phyloP scores from a whole-genome alignment of 2,329 filamentous ascomycete genomes.

The Penicillium sp. region DNA sequence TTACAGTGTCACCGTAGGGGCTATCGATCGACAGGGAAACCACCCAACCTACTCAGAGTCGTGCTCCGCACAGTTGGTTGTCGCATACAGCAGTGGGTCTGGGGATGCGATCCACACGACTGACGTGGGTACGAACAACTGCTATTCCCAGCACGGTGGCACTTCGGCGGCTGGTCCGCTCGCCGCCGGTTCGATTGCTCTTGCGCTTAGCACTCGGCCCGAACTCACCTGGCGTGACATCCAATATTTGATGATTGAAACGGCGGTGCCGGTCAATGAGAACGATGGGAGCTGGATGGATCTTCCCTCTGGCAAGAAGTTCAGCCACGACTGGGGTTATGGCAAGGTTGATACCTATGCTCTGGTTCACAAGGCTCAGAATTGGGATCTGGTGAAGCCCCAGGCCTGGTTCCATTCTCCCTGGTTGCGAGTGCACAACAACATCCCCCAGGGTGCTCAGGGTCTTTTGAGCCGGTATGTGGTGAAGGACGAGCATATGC shows the following conservation, averaged over 20 bases:
- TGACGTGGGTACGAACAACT: slow-evolving; percentile 83
- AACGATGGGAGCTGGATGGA: slow-evolving; percentile 79
- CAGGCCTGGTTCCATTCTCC: slow-evolving; percentile 95
- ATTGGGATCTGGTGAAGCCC: slow-evolving; percentile 87
- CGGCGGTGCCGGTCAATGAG: slow-evolving; percentile 78
- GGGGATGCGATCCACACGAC: slow-evolving; percentile 94
- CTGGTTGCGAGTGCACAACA: slow-evolving; percentile 87
- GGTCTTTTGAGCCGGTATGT: slow-evolving; percentile 82
- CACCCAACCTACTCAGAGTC: slow-evolving; percentile 97
- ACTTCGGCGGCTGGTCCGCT: slow-evolving; percentile 95
- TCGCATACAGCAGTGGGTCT: slow-evolving; percentile 93
- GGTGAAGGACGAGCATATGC: slow-evolving; percentile 80
- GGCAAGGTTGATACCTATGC: slow-evolving; percentile 91
- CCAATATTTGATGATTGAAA: slow-evolving; percentile 87
- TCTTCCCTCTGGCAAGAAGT: slow-evolving; percentile 81
- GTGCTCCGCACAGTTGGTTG: slow-evolving; percentile 92
- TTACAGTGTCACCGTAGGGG: slow-evolving; percentile 96
- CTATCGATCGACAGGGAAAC: slow-evolving; percentile 82
- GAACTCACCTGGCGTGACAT: slow-evolving; percentile 93
- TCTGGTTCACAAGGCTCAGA: slow-evolving; percentile 83
- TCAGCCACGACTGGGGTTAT: slow-evolving; percentile 93
- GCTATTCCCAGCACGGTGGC: slow-evolving; percentile 83
- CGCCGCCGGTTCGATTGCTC: slow-evolving; percentile 87
- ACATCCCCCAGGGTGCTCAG: slow-evolving; percentile 81
- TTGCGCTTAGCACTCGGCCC: slow-evolving; percentile 82